A percentile compares a stretch with the other conserved stretches of the same genome.
phyloP scores from a whole-genome alignment of 2,329 filamentous ascomycete genomes.

The Colletotrichum limetticola region DNA sequence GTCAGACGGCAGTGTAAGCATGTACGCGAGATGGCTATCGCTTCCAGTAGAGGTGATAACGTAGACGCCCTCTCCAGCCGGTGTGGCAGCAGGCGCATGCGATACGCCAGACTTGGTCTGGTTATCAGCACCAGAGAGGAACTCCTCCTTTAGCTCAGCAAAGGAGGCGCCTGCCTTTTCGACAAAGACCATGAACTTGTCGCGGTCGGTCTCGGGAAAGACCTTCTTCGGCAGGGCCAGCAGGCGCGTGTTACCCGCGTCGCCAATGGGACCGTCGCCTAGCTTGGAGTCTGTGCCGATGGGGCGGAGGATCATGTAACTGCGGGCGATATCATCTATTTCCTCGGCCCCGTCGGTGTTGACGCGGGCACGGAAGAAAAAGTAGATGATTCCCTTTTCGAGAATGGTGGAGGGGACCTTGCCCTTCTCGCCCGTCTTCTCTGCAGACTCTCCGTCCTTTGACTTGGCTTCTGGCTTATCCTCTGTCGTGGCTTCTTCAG shows the following conservation, averaged over 20 bases:
- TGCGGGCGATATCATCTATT: conserved; percentile 79
- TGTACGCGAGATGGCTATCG: conserved; percentile 82
- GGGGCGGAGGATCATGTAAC: conserved; percentile 82
- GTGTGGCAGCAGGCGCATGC: conserved; percentile 75
- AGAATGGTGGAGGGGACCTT: conserved; percentile 63
- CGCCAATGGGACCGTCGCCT: conserved; percentile 58
- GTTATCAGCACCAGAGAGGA: conserved; percentile 75
- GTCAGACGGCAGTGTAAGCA: conserved; percentile 78
- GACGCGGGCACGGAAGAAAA: conserved; percentile 86
- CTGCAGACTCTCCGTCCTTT: conserved; percentile 9
- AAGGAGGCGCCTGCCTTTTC: conserved; percentile 77
- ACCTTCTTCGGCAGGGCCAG: conserved; percentile 87
- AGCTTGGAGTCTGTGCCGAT: conserved; percentile 77
- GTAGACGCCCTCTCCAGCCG: conserved; percentile 88
- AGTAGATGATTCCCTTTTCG: conserved; percentile 92
- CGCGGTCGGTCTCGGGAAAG: conserved; percentile 74
- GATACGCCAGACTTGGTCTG: conserved; percentile 82
- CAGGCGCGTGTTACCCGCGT: conserved; percentile 73
- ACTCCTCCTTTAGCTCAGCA: conserved; percentile 76
- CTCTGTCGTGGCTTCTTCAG: background rate
- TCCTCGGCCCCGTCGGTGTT: conserved; percentile 75
- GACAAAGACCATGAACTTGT: conserved; percentile 85
- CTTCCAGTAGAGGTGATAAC: conserved; percentile 78
- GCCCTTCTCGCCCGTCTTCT: conserved; percentile 21
- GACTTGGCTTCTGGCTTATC: background rate